phyloP scores from a whole-genome alignment of 768 basidiomycete species.

The Russula dissimulans region DNA sequence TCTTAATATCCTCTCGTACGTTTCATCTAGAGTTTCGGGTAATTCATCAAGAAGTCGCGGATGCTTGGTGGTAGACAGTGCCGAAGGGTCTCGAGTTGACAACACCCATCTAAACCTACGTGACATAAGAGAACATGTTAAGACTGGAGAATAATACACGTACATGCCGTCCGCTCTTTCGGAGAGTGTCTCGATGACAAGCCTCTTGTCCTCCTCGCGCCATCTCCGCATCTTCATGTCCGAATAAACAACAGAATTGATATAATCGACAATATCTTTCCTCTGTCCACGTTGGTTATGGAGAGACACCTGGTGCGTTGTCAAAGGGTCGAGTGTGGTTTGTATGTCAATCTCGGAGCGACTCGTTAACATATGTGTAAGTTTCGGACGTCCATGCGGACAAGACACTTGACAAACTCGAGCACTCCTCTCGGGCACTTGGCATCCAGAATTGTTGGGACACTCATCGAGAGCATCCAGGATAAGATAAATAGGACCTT shows the following conservation, averaged over 20 bases:
- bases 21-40: too few species aligned
- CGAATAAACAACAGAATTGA: not conserved
- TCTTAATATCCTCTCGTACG: too few species aligned
- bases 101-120: not conserved
- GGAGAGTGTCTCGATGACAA: not conserved
- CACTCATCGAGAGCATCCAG: not conserved
- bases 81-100: not conserved
- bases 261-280: not conserved
- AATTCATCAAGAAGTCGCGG: too few species aligned
- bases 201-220: not conserved
- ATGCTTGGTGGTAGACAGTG: too few species aligned
- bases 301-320: not conserved
- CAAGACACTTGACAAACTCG: not conserved
- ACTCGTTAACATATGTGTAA: not conserved
- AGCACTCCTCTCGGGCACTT: not conserved
- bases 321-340: not conserved
- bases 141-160: not conserved
- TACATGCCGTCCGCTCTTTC: not conserved
- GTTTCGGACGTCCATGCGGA: not conserved
- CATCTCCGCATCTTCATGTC: not conserved
- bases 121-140: not conserved
- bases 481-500: not conserved
- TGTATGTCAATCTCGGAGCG: not conserved
- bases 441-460: not conserved
- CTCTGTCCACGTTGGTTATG: not conserved